phyloP scores from a whole-genome alignment of 495 filamentous ascomycete genomes.

The Hypoxylon crocopeplum region DNA sequence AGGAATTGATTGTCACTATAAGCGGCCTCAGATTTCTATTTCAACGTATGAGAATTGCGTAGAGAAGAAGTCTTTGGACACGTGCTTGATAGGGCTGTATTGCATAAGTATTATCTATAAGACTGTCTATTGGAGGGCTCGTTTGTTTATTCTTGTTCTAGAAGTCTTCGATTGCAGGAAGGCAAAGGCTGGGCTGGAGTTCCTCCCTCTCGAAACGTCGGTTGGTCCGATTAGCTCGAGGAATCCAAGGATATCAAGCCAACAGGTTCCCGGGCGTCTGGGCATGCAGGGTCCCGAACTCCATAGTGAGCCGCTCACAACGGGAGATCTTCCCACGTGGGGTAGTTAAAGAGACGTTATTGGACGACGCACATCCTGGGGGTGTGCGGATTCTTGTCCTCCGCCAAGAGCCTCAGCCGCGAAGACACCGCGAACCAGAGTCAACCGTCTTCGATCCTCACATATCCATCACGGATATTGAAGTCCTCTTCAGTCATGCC shows the following conservation, averaged over 20 bases:
- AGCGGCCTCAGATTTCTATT: too few relatives aligned
- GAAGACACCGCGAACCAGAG: conserved; percentile 28
- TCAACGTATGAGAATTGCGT: too few relatives aligned
- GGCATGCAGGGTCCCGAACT: conserved; percentile 15
- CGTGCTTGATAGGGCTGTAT: conserved; percentile 10
- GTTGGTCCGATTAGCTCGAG: conserved; percentile 11
- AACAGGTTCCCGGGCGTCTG: conserved; percentile 25
- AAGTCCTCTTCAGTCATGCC: conserved; percentile 21
- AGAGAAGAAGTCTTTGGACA: neutral
- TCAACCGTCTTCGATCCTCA: neutral
- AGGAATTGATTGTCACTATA: neutral
- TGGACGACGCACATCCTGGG: conserved; percentile 7
- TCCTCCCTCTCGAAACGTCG: conserved; percentile 3
- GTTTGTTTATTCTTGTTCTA: conserved; percentile 19
- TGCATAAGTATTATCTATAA: neutral
- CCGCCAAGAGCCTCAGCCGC: conserved; percentile 39
- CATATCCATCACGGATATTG: conserved; percentile 29
- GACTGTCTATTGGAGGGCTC: conserved; percentile 1
- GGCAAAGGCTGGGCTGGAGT: conserved; percentile 10
- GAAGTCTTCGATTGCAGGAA: conserved; percentile 32
- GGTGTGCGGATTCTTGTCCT: neutral
- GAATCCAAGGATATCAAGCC: neutral
- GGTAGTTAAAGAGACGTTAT: conserved; percentile 6
- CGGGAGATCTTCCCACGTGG: conserved; percentile 32
- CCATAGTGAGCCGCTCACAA: conserved; percentile 23